Evolutionary conservation across 345 rosid genomes (phyloP).

Genomic region (Theobroma cacao): DNA sequence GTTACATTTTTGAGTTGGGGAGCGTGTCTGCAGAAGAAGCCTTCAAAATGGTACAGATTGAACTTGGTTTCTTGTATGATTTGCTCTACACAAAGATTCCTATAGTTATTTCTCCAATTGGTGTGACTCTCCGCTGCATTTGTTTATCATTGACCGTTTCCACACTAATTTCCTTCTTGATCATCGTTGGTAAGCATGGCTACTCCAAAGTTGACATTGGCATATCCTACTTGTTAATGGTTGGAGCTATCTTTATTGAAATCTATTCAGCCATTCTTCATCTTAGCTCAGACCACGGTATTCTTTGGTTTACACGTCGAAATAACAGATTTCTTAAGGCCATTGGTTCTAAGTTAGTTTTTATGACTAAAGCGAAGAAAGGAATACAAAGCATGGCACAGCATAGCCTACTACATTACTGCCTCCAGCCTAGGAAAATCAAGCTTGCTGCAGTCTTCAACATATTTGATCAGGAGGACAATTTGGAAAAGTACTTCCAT

Average conservation of each 20-base stretch:
- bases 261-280: slow-evolving; percentile 8
- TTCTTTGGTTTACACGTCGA: not conserved
- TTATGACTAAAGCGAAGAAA: not conserved
- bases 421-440: not conserved
- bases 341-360: not conserved
- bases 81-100: slow-evolving; percentile 19
- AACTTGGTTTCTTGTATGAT: slow-evolving; percentile 19
- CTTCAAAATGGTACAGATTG: slow-evolving; percentile 11
- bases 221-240: slow-evolving; percentile 23
- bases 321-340: not conserved
- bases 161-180: not conserved
- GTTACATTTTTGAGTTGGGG: not conserved
- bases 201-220: not conserved
- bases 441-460: no score
- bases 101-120: not conserved
- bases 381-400: not conserved
- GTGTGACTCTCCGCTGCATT: not conserved
- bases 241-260: no score
- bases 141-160: not conserved
- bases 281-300: slow-evolving; percentile 18
- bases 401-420: not conserved
- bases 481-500: not conserved
- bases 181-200: not conserved
- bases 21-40: not conserved
- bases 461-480: not conserved